Percentiles rank a stretch among this genome's conserved stretches.
These are phyloP conservation scores for Cutaneotrichosporon sp. DNA, from an alignment of 1,284 basidiomycete species.

Conservation along the genomic window DNA sequence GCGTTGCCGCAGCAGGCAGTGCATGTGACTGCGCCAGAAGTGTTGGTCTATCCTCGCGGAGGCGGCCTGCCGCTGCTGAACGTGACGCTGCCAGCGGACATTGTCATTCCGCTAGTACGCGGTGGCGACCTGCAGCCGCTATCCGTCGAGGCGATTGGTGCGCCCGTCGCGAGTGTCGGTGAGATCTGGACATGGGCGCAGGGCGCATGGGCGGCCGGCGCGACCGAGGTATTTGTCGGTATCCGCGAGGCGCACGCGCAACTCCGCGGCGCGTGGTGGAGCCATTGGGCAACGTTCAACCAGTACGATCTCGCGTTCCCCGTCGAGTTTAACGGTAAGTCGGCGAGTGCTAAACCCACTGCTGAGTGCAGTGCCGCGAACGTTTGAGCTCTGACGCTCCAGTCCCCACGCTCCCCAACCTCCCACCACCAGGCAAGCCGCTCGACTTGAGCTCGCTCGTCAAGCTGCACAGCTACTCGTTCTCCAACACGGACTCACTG, in stretches of 20 bases:
- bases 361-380: conserved; percentile 11
- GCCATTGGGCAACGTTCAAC: conserved; percentile 9
- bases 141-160: conserved; percentile 28
- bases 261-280: background rate
- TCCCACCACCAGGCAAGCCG: conserved; percentile 36
- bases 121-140: conserved; percentile 30
- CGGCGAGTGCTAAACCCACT: background rate
- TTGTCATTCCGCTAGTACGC: conserved; percentile 29
- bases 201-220: conserved; percentile 34
- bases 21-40: conserved; percentile 17
- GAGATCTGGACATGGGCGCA: conserved; percentile 36
- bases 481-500: conserved; percentile 22
- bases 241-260: conserved; percentile 22
- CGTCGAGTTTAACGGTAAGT: conserved; percentile 36
- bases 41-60: conserved; percentile 4
- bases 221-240: conserved; percentile 24
- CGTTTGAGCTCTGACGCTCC: conserved; percentile 10
- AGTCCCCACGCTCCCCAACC: conserved; percentile 41
- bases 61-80: conserved; percentile 24
- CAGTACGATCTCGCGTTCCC: conserved; percentile 30
- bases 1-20: conserved; percentile 17
- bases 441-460: conserved; percentile 40
- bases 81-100: conserved; percentile 18
- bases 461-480: conserved; percentile 33
- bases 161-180: conserved; percentile 32